Evolutionary conservation across 225 moss, liverwort and hornwort genomes (phyloP).

Genomic region (Polytrichum formosum): DNA sequence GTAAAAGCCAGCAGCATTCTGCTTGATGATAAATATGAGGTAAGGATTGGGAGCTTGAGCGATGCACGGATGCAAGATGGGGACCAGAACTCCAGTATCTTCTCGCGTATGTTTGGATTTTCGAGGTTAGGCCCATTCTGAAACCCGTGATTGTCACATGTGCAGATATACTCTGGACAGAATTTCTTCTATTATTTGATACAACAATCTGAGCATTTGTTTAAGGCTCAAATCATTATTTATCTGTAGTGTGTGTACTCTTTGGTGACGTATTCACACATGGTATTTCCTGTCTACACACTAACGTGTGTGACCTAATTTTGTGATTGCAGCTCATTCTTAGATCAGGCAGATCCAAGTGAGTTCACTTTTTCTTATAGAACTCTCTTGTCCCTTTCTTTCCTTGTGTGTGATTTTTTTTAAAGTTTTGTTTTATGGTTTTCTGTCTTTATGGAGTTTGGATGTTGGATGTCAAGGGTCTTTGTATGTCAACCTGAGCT

Average conservation of each 20-base stretch:
- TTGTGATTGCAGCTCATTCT: constrained; percentile 49
- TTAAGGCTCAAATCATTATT: too few species aligned
- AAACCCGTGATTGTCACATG: background rate
- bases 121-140: constrained; percentile 41
- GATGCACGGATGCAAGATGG: constrained; percentile 78
- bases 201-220: too few species aligned
- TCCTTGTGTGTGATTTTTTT: too few species aligned
- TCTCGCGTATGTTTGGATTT: constrained; percentile 73
- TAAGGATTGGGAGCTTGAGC: constrained; percentile 80
- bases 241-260: too few species aligned
- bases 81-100: constrained; percentile 61
- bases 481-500: too few species aligned
- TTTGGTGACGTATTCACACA: too few species aligned
- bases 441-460: too few species aligned
- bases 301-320: constrained; percentile 12
- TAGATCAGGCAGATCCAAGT: constrained; percentile 82
- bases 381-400: too few species aligned
- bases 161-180: background rate
- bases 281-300: background rate
- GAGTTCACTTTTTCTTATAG: constrained; percentile 12
- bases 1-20: constrained; percentile 76
- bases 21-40: constrained; percentile 92
- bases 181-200: too few species aligned
- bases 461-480: too few species aligned
- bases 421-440: too few species aligned